Base-by-base conservation (phyloP, 1,139 yeast genomes). In the Suhomyces panamericanus region DNA sequence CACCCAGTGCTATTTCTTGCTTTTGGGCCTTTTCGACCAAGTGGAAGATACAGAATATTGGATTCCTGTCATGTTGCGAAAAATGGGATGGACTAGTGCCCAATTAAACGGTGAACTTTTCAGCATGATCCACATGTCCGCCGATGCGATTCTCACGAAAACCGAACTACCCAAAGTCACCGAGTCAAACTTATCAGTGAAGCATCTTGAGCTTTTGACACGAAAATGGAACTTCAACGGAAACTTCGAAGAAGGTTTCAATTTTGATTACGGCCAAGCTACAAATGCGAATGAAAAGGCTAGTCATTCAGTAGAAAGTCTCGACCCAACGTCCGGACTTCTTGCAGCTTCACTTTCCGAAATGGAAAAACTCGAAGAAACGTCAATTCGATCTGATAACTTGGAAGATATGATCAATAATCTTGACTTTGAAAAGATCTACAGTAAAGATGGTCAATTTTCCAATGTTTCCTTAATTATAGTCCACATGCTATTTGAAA, bases 381-480 rank as follows among this genome's bases (percentile, higher is more conserved):
- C 32, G 3, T 35, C 38, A 11, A 36, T 36, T 4, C 14, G 6
- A 9, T 34, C 36, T 13, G 36, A 34, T 10, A 11, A 34, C 22
- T n/a, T 2, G 14, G 15, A 10, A 17, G 16, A n/a, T 12, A 50
- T 65, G 43, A 48, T 53, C 3, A 43, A 55, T 2, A 60, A 63
- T 45, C 49, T 68, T 24, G 70, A 69, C 47, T 64, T 57, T 38
- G 46, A 57, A 2, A 60, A 54, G 41, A 55, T 69, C 12, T 61
- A 66, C 48, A 60, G 70, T 30, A 56, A 56, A 28, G 75, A 69
- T 50, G 75, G 74, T 7, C 69, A 64, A 41, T 53, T 59, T 17
- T 59, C 60, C 35, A 57, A 66, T 10, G 66, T 67, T 11, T 57
- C 67, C 2, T 56, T 69, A 32, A 46, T 69, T 24, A 52, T 67